A percentile compares a stretch with the other conserved stretches of the same genome.
Conservation (phyloP, 2,329 filamentous ascomycete genomes). For the Penicillium italicum region DNA sequence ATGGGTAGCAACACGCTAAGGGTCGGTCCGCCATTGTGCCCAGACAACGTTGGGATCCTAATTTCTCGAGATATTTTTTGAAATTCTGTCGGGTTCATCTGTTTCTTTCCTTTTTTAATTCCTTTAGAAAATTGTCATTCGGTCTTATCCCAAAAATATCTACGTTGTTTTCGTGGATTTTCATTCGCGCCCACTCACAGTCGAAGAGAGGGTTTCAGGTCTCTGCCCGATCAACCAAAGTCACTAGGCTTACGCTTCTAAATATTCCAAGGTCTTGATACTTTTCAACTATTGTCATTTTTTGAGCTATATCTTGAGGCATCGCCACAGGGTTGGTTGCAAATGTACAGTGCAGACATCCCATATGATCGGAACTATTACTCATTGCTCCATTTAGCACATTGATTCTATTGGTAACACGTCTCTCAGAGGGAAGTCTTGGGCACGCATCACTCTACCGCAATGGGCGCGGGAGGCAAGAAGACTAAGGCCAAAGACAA, state of each 20-base stretch:
- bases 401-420: conserved; percentile 34
- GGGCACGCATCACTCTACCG: conserved; percentile 31
- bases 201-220: conserved; percentile 17
- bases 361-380: conserved; percentile 29
- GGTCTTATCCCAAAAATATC: conserved; percentile 27
- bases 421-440: conserved; percentile 24
- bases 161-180: conserved; percentile 30
- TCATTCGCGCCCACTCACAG: conserved; percentile 32
- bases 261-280: conserved; percentile 16
- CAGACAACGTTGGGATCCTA: conserved; percentile 9
- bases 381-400: conserved; percentile 22
- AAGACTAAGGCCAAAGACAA: conserved; percentile 30
- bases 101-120: conserved; percentile 11
- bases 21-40: conserved; percentile 21
- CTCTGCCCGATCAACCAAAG: conserved; percentile 19
- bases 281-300: conserved; percentile 18
- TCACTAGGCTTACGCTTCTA: conserved; percentile 19
- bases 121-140: conserved; percentile 18
- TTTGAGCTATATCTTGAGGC: conserved; percentile 34
- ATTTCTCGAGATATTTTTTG: conserved; percentile 13
- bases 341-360: conserved; percentile 32
- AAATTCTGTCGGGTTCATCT: not conserved
- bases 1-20: conserved; percentile 27
- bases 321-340: conserved; percentile 26
- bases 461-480: conserved; percentile 32